Evolutionary conservation across 2,329 filamentous ascomycete genomes (phyloP).

Genomic region (Aspergillus tanneri): DNA sequence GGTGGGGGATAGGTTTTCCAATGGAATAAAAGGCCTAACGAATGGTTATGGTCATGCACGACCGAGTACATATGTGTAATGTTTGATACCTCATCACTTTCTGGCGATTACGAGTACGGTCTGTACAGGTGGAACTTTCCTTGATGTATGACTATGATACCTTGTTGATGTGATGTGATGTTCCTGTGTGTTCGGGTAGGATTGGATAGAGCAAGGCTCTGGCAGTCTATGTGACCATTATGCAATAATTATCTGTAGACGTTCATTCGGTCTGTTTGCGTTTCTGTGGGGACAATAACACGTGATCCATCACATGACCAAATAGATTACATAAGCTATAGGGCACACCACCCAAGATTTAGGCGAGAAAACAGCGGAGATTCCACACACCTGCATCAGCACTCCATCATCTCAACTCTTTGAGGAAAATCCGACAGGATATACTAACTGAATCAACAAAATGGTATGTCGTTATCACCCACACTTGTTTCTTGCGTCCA

Average conservation of each 20-base stretch:
- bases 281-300: background rate
- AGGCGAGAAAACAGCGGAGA: constrained; percentile 29
- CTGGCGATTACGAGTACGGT: constrained; percentile 15
- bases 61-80: constrained; percentile 44
- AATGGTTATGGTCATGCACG: constrained; percentile 39
- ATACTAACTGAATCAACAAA: constrained; percentile 36
- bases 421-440: constrained; percentile 55
- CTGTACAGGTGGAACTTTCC: constrained; percentile 33
- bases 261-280: too few species aligned
- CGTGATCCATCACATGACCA: constrained; percentile 2
- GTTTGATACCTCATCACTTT: constrained; percentile 23
- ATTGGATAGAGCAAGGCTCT: constrained; percentile 17
- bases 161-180: constrained; percentile 33
- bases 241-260: too few species aligned
- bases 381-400: constrained; percentile 22
- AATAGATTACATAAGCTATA: constrained; percentile 13
- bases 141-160: constrained; percentile 47
- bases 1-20: constrained; percentile 19
- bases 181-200: constrained; percentile 14
- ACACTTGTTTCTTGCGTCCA: background rate
- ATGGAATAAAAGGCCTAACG: constrained; percentile 32
- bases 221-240: constrained; percentile 1
- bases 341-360: constrained; percentile 20
- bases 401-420: constrained; percentile 42
- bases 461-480: constrained; percentile 43